Percentiles rank a stretch among this genome's conserved stretches.
These are phyloP conservation scores for Debaryomyces coudertii DNA, from an alignment of 1,139 yeast species.

Conservation along the genomic window DNA sequence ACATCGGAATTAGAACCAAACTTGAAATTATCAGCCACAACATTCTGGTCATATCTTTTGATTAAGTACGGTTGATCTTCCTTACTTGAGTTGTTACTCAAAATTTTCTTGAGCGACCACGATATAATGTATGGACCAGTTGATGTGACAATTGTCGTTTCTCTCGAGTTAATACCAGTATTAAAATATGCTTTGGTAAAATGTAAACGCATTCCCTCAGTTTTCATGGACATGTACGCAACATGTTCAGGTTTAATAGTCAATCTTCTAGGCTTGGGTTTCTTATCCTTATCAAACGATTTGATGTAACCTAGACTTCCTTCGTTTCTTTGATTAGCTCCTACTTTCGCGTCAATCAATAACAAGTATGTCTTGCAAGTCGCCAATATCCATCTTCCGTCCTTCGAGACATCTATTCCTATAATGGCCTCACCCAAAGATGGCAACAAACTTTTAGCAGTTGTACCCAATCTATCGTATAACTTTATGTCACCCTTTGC, in stretches of 20 bases:
- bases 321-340: slow-evolving; percentile 58
- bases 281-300: slow-evolving; percentile 64
- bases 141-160: slow-evolving; percentile 73
- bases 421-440: slow-evolving; percentile 76
- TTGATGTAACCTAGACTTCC: slow-evolving; percentile 68
- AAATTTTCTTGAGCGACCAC: slow-evolving; percentile 71
- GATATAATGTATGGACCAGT: slow-evolving; percentile 80
- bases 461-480: slow-evolving; percentile 69
- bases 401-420: slow-evolving; percentile 72
- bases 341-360: slow-evolving; percentile 66
- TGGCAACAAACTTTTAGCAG: slow-evolving; percentile 78
- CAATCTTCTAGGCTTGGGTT: slow-evolving; percentile 71
- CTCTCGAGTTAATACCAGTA: slow-evolving; percentile 62
- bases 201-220: slow-evolving; percentile 48
- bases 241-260: slow-evolving; percentile 73
- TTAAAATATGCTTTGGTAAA: slow-evolving; percentile 82
- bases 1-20: slow-evolving; percentile 74
- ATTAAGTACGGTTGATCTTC: slow-evolving; percentile 59
- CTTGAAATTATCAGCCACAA: slow-evolving; percentile 78
- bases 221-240: slow-evolving; percentile 59
- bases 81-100: slow-evolving; percentile 43
- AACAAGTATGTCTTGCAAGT: slow-evolving; percentile 74
- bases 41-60: slow-evolving; percentile 60
- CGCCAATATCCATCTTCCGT: slow-evolving; percentile 81
- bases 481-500: slow-evolving; percentile 74